A percentile compares a stretch with the other conserved stretches of the same genome.
phyloP scores from a whole-genome alignment of 2,329 filamentous ascomycete genomes.

The Microcera coccophila region DNA sequence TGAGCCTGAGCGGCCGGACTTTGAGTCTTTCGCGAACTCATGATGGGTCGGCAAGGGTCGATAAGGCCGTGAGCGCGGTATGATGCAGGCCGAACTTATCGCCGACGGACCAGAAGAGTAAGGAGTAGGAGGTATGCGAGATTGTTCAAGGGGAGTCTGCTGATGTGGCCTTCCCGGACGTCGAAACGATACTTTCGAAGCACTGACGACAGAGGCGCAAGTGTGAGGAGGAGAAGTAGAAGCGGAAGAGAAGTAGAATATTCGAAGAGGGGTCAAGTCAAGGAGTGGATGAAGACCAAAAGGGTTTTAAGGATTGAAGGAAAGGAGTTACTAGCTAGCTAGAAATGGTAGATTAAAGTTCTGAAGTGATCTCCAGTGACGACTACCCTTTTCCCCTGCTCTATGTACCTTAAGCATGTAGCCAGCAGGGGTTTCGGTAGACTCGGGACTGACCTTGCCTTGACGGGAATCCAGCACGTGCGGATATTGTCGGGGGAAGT shows the following conservation, averaged over 20 bases:
- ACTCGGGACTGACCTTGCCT: constrained; percentile 21
- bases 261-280: constrained; percentile 5
- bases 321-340: constrained; percentile 9
- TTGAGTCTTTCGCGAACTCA: constrained; percentile 39
- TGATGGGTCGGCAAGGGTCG: constrained; percentile 20
- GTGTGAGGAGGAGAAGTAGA: background rate
- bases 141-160: constrained; percentile 22
- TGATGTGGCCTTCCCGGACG: constrained; percentile 11
- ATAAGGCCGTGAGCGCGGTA: constrained; percentile 11
- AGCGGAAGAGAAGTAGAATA: background rate
- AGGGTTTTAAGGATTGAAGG: constrained; percentile 15
- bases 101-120: constrained; percentile 17
- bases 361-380: constrained; percentile 1
- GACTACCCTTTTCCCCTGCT: constrained; percentile 10
- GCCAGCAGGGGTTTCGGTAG: constrained; percentile 21
- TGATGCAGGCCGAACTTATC: constrained; percentile 24
- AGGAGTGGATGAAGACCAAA: constrained; percentile 27
- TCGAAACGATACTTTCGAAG: too few relatives aligned
- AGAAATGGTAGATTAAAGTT: constrained; percentile 13
- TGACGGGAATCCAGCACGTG: constrained; percentile 6
- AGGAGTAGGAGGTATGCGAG: constrained; percentile 16
- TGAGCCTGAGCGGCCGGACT: constrained; percentile 36
- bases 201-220: background rate
- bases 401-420: constrained; percentile 15
- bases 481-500: constrained; percentile 5